Conservation (phyloP, 345 rosid species). For the Aurinia saxatilis region DNA sequence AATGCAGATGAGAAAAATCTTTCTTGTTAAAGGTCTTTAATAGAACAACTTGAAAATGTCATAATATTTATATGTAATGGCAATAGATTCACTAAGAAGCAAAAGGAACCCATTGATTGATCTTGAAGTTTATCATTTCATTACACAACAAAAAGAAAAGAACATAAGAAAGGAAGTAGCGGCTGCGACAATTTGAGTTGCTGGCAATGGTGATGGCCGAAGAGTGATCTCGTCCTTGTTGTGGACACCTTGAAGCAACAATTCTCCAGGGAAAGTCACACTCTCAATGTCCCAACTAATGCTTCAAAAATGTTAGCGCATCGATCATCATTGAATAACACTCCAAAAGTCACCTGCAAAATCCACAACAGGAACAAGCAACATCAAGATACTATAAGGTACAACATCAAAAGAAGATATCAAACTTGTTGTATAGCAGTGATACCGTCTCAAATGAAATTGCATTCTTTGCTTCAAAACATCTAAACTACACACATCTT, state of each 20-base stretch:
- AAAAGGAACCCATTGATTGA: neutral
- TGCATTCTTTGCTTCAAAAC: too few species aligned
- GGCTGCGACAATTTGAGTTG: slow-evolving; percentile 15
- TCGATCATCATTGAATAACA: slow-evolving; percentile 70
- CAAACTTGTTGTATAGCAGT: too few species aligned
- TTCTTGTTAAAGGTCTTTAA: neutral
- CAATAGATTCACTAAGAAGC: neutral
- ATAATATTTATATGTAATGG: neutral
- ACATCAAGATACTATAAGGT: neutral
- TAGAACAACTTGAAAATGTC: neutral
- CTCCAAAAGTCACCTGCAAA: slow-evolving; percentile 81
- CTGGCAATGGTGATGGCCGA: slow-evolving; percentile 36
- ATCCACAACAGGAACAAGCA: neutral
- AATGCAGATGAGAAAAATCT: neutral
- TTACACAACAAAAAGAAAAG: neutral
- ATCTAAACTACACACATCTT: too few species aligned
- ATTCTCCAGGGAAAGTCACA: slow-evolving; percentile 66
- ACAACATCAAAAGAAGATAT: too few species aligned
- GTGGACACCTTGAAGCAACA: slow-evolving; percentile 90
- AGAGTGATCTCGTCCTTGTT: slow-evolving; percentile 76
- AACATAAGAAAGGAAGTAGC: neutral
- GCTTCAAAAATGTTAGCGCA: slow-evolving; percentile 97
- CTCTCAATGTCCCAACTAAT: slow-evolving; percentile 84
- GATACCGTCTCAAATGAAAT: too few species aligned
- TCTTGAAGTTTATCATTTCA: neutral